Conservation (phyloP, 2,329 filamentous ascomycete genomes). For the Trichoderma sp. region DNA sequence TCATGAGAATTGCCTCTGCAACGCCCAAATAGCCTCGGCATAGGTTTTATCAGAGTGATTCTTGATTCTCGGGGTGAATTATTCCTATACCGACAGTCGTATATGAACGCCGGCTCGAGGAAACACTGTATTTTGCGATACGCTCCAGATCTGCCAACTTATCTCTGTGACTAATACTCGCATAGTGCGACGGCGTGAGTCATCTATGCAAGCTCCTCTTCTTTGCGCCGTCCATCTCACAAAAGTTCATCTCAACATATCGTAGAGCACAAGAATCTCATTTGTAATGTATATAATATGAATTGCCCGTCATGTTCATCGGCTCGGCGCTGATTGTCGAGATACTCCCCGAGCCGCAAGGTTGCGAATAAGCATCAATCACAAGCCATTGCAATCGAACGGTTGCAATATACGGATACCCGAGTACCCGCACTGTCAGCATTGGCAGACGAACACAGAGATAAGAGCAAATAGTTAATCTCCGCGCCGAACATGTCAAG, state of each 20-base stretch:
- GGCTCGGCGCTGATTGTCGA: neutral
- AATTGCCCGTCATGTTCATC: neutral
- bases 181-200: slow-evolving; percentile 2
- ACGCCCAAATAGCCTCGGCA: neutral
- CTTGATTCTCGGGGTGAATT: neutral
- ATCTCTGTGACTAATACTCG: neutral
- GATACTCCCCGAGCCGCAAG: neutral
- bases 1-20: neutral
- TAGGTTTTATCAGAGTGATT: neutral
- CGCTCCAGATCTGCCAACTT: neutral
- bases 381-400: neutral
- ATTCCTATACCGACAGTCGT: neutral
- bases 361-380: neutral
- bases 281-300: neutral
- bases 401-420: neutral
- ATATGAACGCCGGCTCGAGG: neutral
- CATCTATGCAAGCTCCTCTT: neutral
- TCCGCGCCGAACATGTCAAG: neutral
- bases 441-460: neutral
- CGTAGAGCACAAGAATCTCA: neutral
- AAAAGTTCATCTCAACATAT: neutral
- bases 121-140: neutral
- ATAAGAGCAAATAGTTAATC: neutral
- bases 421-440: neutral
- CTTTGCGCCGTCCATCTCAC: neutral